These are phyloP conservation scores for Microsporum ferrugineum DNA, from an alignment of 2,329 filamentous ascomycete species.

Conservation along the genomic window DNA sequence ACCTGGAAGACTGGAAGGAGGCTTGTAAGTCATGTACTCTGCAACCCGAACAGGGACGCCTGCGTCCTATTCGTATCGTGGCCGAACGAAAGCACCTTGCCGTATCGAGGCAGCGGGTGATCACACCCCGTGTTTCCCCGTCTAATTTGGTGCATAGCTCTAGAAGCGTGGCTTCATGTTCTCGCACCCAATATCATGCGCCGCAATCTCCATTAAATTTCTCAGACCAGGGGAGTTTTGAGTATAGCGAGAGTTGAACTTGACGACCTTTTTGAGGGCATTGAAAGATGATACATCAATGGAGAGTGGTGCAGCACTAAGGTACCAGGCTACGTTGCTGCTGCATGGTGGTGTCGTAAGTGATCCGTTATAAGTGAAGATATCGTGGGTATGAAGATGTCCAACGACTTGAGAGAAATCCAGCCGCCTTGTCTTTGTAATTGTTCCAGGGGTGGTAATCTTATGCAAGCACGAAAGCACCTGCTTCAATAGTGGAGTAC, in stretches of 20 bases:
- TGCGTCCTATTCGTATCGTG: not conserved
- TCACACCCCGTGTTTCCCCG: too few relatives aligned
- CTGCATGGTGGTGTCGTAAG: slow-evolving; percentile 53
- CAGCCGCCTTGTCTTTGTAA: not conserved
- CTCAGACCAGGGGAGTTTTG: slow-evolving; percentile 3
- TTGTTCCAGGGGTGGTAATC: not conserved
- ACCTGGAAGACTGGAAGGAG: too few relatives aligned
- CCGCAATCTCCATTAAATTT: slow-evolving; percentile 1
- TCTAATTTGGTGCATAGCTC: not conserved
- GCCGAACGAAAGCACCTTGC: not conserved
- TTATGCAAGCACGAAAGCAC: not conserved
- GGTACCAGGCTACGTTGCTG: slow-evolving; percentile 45
- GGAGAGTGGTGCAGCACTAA: slow-evolving; percentile 37
- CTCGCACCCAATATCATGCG: not conserved
- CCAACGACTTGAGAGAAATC: not conserved
- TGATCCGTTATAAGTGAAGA: slow-evolving; percentile 41
- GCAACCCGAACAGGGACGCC: not conserved
- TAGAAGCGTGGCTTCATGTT: not conserved
- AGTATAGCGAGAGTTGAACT: slow-evolving; percentile 13
- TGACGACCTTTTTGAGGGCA: slow-evolving; percentile 39
- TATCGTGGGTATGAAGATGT: not conserved
- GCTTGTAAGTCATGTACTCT: too few relatives aligned
- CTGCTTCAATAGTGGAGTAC: not conserved
- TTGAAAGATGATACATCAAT: slow-evolving; percentile 40
- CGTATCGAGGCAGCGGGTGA: not conserved